phyloP scores from a whole-genome alignment of 139 green algal species.

The Diplosphaera chodatii region DNA sequence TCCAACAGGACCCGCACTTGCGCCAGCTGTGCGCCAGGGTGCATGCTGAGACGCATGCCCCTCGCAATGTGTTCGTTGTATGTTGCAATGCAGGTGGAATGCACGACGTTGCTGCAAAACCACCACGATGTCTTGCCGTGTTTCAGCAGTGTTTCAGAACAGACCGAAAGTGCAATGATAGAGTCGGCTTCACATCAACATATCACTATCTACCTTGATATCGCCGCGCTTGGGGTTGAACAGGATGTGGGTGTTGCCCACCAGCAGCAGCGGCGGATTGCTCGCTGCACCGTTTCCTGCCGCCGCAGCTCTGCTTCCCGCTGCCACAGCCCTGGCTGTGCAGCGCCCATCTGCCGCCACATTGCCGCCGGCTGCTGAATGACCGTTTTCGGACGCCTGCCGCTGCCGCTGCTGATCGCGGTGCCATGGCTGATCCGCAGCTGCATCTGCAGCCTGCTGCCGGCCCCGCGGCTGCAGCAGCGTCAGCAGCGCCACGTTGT shows the following conservation, averaged over 20 bases:
- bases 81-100: no score
- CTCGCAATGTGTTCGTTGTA: no score
- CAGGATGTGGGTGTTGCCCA: conserved; percentile 79
- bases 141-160: no score
- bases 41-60: no score
- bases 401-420: neutral
- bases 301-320: neutral
- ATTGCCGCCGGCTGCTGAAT: no score
- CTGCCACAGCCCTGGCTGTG: neutral
- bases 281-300: neutral
- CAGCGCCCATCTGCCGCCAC: neutral
- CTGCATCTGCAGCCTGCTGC: neutral
- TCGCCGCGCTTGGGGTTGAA: conserved; percentile 82
- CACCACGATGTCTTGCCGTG: no score
- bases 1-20: conserved; percentile 50
- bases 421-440: no score
- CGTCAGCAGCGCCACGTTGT: conserved; percentile 76
- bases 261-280: conserved; percentile 30
- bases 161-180: neutral
- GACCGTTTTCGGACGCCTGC: no score
- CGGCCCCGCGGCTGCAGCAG: conserved; percentile 19
- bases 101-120: no score
- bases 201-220: conserved; percentile 42
- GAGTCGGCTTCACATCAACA: no score
- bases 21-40: conserved; percentile 41